Evolutionary conservation across 768 basidiomycete genomes (phyloP), one percentile per base, ranked within the genome.

Genomic region (Amanita pseudoporphyria): DNA sequence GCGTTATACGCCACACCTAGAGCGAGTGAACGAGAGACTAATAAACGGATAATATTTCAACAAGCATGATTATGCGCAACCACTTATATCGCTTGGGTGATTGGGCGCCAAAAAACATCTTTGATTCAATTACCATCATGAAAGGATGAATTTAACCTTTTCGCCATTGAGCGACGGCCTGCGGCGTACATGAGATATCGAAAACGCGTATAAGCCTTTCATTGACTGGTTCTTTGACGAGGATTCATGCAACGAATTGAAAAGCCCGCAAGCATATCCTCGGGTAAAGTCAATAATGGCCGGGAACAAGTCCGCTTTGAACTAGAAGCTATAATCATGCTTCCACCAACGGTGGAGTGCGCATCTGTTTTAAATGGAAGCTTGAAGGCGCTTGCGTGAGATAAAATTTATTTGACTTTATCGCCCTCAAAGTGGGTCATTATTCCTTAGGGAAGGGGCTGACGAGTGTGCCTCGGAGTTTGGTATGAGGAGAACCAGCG

Each of bases 341-440:
- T 45, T 45, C 32, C 44, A 33, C 30, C 43, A 16, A 32, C 18
- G 30, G 3, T 45, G 14, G 1, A 44, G 28, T 32, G n/a, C 19
- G 44, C 31, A 33, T 19, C 44, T 45, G 28, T 33, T 35, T 42
- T 30, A 42, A 42, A 41, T 41, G 21, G 39, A 41, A 42, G 41
- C 41, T 42, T 24, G 41, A 18, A 12, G 31, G 32, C 30, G 19
- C 31, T 6, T 30, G 28, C 30, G 19, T 19, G 32, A 6, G 16
- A 31, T 45, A n/a, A 30, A 30, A 22, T 33, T 35, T 45, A 32
- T 19, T 35, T 24, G 44, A 32, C 16, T 30, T 18, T 30, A 30
- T 45, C 44, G 44, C 44, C 32, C 33, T 33, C 44, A 32, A 33
- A 33, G 44, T 45, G 44, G 44, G 44, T 45, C 44, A 19, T 41